Conservation (phyloP, 805 yeast genomes). For the Wickerhamiella cacticola region DNA sequence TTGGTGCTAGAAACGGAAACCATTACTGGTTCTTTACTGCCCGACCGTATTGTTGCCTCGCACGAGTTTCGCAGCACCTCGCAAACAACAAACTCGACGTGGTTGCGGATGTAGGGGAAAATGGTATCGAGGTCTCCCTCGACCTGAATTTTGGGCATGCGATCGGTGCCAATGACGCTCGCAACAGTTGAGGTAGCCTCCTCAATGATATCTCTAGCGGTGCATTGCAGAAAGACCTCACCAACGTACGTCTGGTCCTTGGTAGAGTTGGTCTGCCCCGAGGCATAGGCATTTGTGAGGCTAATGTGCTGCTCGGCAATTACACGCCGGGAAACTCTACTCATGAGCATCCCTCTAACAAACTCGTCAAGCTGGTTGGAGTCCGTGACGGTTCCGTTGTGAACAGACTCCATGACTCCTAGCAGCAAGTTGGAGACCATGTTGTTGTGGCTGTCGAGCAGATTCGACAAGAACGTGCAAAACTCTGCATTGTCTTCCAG, state of each 20-base stretch:
- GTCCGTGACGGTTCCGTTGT: slow-evolving; percentile 40
- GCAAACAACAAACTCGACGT: slow-evolving; percentile 73
- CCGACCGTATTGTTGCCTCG: slow-evolving; percentile 53
- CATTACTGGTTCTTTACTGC: slow-evolving; percentile 44
- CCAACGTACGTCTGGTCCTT: slow-evolving; percentile 36
- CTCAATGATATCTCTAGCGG: slow-evolving; percentile 54
- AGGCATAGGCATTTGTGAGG: slow-evolving; percentile 50
- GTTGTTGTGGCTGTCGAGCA: slow-evolving; percentile 62
- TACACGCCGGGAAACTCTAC: slow-evolving; percentile 79
- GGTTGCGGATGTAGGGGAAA: slow-evolving; percentile 78
- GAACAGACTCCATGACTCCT: slow-evolving; percentile 67
- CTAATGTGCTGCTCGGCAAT: slow-evolving; percentile 86
- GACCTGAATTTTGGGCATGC: slow-evolving; percentile 53
- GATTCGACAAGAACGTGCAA: slow-evolving; percentile 47
- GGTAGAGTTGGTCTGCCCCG: slow-evolving; percentile 36
- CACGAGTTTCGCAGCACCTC: slow-evolving; percentile 77
- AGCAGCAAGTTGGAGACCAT: slow-evolving; percentile 81
- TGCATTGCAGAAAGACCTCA: slow-evolving; percentile 70
- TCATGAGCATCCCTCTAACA: slow-evolving; percentile 65
- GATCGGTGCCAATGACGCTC: slow-evolving; percentile 35
- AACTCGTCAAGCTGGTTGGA: slow-evolving; percentile 55
- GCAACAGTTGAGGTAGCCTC: slow-evolving; percentile 38
- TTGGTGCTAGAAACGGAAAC: slow-evolving; percentile 59
- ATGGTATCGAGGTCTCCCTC: slow-evolving; percentile 55
- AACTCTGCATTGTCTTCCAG: slow-evolving; percentile 66